Percentiles rank a stretch among this genome's conserved stretches.
Evolutionary conservation across 257 asterid species (phyloP).

Genomic region (Fraxinus anomala): DNA sequence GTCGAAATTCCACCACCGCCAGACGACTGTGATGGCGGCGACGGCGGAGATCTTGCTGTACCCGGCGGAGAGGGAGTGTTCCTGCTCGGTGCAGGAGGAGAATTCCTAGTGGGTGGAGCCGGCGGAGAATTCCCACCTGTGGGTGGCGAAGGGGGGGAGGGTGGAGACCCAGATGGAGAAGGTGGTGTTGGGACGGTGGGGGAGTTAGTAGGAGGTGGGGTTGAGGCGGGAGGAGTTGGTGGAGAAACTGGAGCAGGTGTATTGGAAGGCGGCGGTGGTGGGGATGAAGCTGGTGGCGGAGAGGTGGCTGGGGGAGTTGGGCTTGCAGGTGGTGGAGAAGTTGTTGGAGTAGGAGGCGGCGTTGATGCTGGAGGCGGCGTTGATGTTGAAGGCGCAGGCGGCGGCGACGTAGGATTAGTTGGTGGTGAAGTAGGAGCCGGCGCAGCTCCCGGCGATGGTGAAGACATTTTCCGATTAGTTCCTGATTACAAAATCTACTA

Average conservation of each 20-base stretch:
- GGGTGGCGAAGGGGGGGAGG: constrained; percentile 36
- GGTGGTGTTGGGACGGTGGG: constrained; percentile 28
- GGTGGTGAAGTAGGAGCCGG: constrained; percentile 51
- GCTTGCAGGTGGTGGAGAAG: constrained; percentile 47
- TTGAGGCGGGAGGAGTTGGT: constrained; percentile 27
- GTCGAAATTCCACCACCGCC: constrained; percentile 44
- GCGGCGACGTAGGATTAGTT: constrained; percentile 38
- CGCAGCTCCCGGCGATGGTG: constrained; percentile 56
- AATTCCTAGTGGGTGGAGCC: constrained; percentile 14
- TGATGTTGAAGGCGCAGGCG: constrained; percentile 36
- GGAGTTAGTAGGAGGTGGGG: constrained; percentile 27
- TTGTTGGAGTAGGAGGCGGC: constrained; percentile 28
- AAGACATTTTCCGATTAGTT: constrained; percentile 32
- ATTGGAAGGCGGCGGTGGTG: constrained; percentile 4
- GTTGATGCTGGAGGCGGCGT: constrained; percentile 37
- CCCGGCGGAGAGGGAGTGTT: constrained; percentile 19
- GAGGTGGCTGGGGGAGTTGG: constrained; percentile 35
- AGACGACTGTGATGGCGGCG: constrained; percentile 30
- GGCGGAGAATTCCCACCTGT: background rate
- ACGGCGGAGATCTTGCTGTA: constrained; percentile 30
- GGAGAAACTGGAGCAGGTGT: constrained; percentile 26
- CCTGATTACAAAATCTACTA: background rate
- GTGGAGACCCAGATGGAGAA: constrained; percentile 28
- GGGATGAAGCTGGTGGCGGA: constrained; percentile 31
- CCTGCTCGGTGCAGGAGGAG: constrained; percentile 18